Evolutionary conservation across 2,329 filamentous ascomycete genomes (phyloP).

Genomic region (Aureobasidium musti): DNA sequence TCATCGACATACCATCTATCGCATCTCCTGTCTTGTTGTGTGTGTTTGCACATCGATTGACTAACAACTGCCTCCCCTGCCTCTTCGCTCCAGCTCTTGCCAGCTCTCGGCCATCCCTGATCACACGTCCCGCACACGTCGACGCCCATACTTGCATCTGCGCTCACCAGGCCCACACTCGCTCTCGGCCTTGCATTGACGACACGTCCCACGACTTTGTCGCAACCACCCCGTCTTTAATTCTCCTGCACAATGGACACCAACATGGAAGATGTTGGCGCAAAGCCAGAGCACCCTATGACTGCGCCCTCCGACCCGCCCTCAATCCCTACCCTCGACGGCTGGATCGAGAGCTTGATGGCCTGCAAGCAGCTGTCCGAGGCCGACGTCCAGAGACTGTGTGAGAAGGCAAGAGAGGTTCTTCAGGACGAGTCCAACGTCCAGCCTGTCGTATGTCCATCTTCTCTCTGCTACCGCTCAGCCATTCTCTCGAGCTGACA

Average conservation of each 20-base stretch:
- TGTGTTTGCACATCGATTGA: constrained; percentile 12
- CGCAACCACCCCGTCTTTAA: background rate
- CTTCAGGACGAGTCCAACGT: constrained; percentile 98
- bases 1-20: constrained; percentile 20
- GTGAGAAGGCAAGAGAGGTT: constrained; percentile 97
- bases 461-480: background rate
- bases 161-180: constrained; percentile 14
- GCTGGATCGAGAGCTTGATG: constrained; percentile 99
- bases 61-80: background rate
- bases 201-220: background rate
- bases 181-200: constrained; percentile 20
- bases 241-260: constrained; percentile 70
- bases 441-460: constrained; percentile 84
- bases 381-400: constrained; percentile 91
- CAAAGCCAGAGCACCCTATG: constrained; percentile 75
- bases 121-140: constrained; percentile 6
- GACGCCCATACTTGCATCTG: background rate
- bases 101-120: background rate
- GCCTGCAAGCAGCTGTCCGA: constrained; percentile 97
- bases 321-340: constrained; percentile 88
- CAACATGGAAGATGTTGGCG: constrained; percentile 97
- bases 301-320: constrained; percentile 75
- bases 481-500: constrained; percentile 8
- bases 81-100: background rate
- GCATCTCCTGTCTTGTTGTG: constrained; percentile 14